Evolutionary conservation across 352 stramenopile species (phyloP).

Genomic region (Pythium rhizo-oryzae): DNA sequence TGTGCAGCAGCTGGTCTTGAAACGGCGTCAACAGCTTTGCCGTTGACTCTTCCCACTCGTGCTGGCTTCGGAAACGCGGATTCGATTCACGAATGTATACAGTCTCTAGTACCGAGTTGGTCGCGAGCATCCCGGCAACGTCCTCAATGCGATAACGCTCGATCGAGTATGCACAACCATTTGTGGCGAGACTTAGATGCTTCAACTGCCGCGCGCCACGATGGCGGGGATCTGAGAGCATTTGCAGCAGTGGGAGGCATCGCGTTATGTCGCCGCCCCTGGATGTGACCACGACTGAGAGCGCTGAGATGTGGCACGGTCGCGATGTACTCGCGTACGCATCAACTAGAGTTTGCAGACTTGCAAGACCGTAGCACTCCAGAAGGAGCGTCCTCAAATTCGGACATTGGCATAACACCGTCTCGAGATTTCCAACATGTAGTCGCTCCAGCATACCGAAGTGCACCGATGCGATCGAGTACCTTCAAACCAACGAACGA

Average conservation of each 20-base stretch:
- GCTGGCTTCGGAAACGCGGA: not conserved
- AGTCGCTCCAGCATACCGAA: not conserved
- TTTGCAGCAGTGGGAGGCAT: not conserved
- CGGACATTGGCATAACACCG: not conserved
- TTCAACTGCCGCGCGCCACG: not conserved
- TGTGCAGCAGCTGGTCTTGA: constrained; percentile 1
- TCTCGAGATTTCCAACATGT: not conserved
- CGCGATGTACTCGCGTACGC: not conserved
- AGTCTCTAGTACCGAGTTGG: not conserved
- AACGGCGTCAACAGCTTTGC: not conserved
- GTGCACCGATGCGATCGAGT: not conserved
- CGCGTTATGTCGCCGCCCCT: not conserved
- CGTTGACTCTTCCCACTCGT: not conserved
- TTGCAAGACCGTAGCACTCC: not conserved
- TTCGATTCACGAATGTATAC: not conserved
- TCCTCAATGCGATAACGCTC: not conserved
- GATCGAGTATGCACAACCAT: not conserved
- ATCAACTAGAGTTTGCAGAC: not conserved
- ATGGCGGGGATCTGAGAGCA: constrained; percentile 1
- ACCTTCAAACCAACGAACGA: not conserved
- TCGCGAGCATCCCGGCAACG: not conserved
- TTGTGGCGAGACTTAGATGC: not conserved
- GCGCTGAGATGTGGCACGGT: not conserved
- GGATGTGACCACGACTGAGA: not conserved
- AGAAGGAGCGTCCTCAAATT: not conserved